Percentiles rank a stretch among this genome's conserved stretches.
Conservation (phyloP, 2,329 filamentous ascomycete genomes). For the Stagonosporopsis rhizophila region DNA sequence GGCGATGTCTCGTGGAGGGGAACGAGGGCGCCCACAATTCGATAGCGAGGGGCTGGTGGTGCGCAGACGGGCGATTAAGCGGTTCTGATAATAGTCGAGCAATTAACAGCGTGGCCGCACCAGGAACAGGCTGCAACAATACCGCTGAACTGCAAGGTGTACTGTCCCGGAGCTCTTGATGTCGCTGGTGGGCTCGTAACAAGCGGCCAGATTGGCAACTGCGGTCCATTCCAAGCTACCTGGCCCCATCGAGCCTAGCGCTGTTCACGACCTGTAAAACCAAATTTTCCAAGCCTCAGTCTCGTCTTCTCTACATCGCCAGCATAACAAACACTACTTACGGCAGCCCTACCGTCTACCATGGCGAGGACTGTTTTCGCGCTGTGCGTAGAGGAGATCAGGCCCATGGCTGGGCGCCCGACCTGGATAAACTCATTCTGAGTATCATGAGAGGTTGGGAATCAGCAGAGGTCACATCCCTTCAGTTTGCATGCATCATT, state of each 20-base stretch:
- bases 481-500: background rate
- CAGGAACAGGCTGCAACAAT: conserved; percentile 33
- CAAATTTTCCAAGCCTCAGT: conserved; percentile 47
- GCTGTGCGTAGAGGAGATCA: conserved; percentile 69
- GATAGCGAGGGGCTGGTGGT: conserved; percentile 37
- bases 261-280: conserved; percentile 31
- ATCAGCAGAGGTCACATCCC: conserved; percentile 74
- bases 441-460: conserved; percentile 70
- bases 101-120: conserved; percentile 25
- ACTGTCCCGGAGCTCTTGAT: conserved; percentile 36
- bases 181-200: conserved; percentile 19
- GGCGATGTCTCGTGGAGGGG: conserved; percentile 34
- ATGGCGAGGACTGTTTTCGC: conserved; percentile 69
- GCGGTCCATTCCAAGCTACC: conserved; percentile 21
- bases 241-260: conserved; percentile 35
- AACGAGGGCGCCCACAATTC: conserved; percentile 42
- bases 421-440: conserved; percentile 68
- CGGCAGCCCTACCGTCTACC: conserved; percentile 58
- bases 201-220: conserved; percentile 43
- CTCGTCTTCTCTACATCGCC: conserved; percentile 59
- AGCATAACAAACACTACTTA: conserved; percentile 67
- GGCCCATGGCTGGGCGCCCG: conserved; percentile 76
- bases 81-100: conserved; percentile 5
- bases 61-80: conserved; percentile 14
- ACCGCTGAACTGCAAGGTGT: conserved; percentile 23